Evolutionary conservation across 2,329 filamentous ascomycete species (phyloP), one percentile per base, ranked within the genome.

Genomic region (Aspergillus neotritici): DNA sequence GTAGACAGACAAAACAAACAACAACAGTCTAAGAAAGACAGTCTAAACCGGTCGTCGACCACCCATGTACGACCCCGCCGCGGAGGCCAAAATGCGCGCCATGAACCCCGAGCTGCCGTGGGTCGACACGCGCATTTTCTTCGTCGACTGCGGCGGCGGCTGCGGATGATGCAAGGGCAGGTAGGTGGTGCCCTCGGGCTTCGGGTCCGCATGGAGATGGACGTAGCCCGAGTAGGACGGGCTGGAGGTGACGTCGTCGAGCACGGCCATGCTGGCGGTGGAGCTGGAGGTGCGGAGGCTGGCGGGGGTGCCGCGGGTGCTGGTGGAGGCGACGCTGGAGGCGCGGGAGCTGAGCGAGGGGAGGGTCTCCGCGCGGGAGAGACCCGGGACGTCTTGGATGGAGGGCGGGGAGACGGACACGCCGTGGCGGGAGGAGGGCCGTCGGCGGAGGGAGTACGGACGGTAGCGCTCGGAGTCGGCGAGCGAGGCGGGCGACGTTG

Each of bases 321-420:
- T 67, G 46, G 67, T 71, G 13, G 69, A 65, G 5, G 69, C 64
- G 10, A 67, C 42, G 37, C 69, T 72, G 15, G 69, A 72, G 1
- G 69, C 69, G 25, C 68, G 64, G 25, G 69, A 72, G 53, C 63
- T 64, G 25, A 68, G 53, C 4, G 67, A 68, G 42, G 60, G 66
- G 32, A 62, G 59, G 4, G 67, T 69, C 43, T 68, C 64, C 1
- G 65, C 63, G 17, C 66, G 65, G 1, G 68, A 68, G 3, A 73
- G 59, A 2, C 55, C 54, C 4, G 70, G 70, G 0, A 73, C 62
- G 46, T 73, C 70, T 16, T 63, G 62, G 34, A 71, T 49, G 2
- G 69, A 72, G 5, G 69, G 67, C 3, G 68, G 69, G 8, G 70
- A 72, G 39, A 64, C 63, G 2, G 69, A 70, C 4, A 63, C 64